phyloP scores from a whole-genome alignment of 352 stramenopile species.

The Phytophthora sp. region DNA sequence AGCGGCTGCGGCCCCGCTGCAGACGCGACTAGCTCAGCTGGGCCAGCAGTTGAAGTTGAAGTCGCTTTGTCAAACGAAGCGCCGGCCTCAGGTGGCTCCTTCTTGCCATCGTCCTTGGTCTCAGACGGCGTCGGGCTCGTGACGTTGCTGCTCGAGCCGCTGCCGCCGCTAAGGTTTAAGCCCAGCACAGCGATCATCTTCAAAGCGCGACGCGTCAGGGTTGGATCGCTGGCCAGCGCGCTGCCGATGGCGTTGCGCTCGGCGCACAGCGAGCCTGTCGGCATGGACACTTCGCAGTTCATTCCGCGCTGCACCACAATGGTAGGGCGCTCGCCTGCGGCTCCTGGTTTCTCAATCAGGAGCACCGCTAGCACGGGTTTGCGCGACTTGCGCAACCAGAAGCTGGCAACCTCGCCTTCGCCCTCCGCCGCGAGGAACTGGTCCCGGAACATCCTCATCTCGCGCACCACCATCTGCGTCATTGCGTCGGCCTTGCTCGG shows the following conservation, averaged over 20 bases:
- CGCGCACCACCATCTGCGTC: conserved; percentile 88
- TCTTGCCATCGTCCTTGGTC: conserved; percentile 13
- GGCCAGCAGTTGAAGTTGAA: conserved; percentile 32
- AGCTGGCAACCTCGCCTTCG: conserved; percentile 91
- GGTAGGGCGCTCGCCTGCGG: conserved; percentile 41
- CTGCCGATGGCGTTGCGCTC: conserved; percentile 98
- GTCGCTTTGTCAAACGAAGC: conserved; percentile 24
- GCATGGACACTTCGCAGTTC: conserved; percentile 99
- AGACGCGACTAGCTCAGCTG: conserved; percentile 5
- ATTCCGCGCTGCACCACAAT: conserved; percentile 94
- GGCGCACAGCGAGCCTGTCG: conserved; percentile 95
- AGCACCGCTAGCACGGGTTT: conserved; percentile 98
- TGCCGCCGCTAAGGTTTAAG: conserved; percentile 72
- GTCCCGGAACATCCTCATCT: conserved; percentile 92
- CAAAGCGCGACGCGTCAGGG: conserved; percentile 91
- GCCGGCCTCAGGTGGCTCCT: conserved; percentile 15
- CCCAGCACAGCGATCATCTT: conserved; percentile 96
- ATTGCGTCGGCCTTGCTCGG: conserved; percentile 80
- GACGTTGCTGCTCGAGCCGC: conserved; percentile 8
- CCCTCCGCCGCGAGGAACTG: conserved; percentile 80
- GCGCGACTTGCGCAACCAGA: conserved; percentile 98
- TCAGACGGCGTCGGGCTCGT: conserved; percentile 9
- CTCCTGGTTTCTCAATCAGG: conserved; percentile 90
- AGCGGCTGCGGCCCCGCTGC: conserved; percentile 4
- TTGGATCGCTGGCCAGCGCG: conserved; percentile 94